Conservation (phyloP, 1,139 yeast genomes). For the Taphrina wiesneri region DNA sequence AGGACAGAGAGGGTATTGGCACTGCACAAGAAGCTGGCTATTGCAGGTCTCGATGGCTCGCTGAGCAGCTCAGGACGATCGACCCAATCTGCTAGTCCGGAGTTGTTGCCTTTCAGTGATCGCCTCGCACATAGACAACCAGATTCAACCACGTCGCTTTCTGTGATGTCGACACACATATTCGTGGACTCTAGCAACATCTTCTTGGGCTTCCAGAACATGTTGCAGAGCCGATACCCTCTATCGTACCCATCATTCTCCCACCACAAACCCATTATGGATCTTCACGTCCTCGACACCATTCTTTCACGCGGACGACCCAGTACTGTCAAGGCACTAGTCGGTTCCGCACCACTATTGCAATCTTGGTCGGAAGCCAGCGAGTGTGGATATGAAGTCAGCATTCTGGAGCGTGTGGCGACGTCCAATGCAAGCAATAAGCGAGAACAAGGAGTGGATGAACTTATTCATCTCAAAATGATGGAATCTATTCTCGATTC, state of each 20-base stretch:
- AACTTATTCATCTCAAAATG: slow-evolving; percentile 35
- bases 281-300: slow-evolving; percentile 23
- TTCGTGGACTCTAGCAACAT: slow-evolving; percentile 35
- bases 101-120: neutral
- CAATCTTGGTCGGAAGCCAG: slow-evolving; percentile 22
- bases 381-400: slow-evolving; percentile 19
- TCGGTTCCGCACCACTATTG: slow-evolving; percentile 31
- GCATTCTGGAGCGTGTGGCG: slow-evolving; percentile 28
- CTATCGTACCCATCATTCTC: neutral
- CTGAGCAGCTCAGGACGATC: neutral
- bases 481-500: slow-evolving; percentile 33
- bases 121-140: neutral
- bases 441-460: slow-evolving; percentile 36
- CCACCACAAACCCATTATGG: slow-evolving; percentile 15
- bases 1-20: neutral
- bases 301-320: slow-evolving; percentile 31
- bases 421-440: neutral
- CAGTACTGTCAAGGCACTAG: slow-evolving; percentile 17
- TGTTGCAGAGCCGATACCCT: neutral
- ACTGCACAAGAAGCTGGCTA: slow-evolving; percentile 11
- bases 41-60: neutral
- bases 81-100: neutral
- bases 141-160: neutral
- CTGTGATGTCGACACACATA: slow-evolving; percentile 11
- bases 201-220: slow-evolving; percentile 21